Percentiles rank a stretch among this genome's conserved stretches.
Conservation (phyloP, 2,329 filamentous ascomycete species). For the Trichoderma citrinoviride region DNA sequence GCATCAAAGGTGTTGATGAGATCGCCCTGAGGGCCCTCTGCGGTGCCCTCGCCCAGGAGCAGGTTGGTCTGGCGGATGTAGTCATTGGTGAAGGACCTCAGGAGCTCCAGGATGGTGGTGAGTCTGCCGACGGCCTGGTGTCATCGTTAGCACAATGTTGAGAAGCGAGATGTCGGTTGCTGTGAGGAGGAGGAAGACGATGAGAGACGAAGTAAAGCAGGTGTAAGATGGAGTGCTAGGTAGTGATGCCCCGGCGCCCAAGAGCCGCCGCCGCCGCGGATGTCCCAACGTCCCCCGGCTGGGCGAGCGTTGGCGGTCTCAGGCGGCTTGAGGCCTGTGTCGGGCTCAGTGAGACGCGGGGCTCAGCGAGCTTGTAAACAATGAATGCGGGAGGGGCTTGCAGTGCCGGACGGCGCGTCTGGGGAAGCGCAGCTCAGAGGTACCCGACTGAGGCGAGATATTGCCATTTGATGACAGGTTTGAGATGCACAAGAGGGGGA, state of each 20-base stretch:
- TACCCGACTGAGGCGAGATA: too few species aligned
- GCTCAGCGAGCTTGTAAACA: conserved; percentile 27
- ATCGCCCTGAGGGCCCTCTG: conserved; percentile 46
- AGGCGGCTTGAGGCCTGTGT: background rate
- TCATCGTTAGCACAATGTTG: conserved; percentile 37
- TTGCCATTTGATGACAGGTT: too few species aligned
- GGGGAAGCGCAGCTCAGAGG: background rate
- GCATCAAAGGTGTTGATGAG: conserved; percentile 52
- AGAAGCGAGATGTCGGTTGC: background rate
- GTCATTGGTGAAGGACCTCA: conserved; percentile 75
- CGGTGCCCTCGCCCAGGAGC: conserved; percentile 64
- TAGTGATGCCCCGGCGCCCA: background rate
- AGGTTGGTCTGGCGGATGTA: conserved; percentile 88
- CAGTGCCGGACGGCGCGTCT: conserved; percentile 9
- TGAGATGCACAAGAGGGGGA: background rate
- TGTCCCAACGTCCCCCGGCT: too few species aligned
- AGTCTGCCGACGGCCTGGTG: conserved; percentile 55
- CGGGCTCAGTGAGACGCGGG: conserved; percentile 21
- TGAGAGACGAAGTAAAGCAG: background rate
- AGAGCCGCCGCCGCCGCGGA: background rate
- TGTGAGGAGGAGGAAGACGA: background rate
- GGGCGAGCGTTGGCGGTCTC: background rate
- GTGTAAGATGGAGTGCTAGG: background rate
- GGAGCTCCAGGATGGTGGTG: conserved; percentile 72
- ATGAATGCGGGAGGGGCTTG: conserved; percentile 10